A percentile compares a stretch with the other conserved stretches of the same genome.
Evolutionary conservation across 164 flowering plant genomes (phyloP).

Genomic region (Taxillus chinensis): DNA sequence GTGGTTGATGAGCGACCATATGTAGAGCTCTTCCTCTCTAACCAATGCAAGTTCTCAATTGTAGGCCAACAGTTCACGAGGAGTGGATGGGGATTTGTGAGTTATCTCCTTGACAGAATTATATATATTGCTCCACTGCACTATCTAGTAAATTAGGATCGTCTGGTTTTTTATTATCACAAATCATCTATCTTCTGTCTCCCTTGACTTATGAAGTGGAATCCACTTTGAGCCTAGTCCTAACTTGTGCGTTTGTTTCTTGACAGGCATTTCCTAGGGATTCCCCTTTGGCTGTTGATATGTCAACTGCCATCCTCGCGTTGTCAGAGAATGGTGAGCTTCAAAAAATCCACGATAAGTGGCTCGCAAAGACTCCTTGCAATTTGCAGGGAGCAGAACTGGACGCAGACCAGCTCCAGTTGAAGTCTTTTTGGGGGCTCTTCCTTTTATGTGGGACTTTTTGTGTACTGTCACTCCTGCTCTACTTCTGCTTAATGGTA

Average conservation of each 20-base stretch:
- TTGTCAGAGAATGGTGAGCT: conserved; percentile 79
- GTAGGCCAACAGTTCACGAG: conserved; percentile 54
- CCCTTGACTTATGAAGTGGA: neutral
- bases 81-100: conserved; percentile 76
- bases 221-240: neutral
- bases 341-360: conserved; percentile 62
- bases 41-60: conserved; percentile 34
- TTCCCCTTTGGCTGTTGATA: conserved; percentile 69
- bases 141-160: too few relatives aligned
- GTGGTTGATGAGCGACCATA: conserved; percentile 60
- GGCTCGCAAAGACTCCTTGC: conserved; percentile 46
- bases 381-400: conserved; percentile 17
- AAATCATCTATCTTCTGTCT: too few relatives aligned
- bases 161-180: too few relatives aligned
- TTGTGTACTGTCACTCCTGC: conserved; percentile 46
- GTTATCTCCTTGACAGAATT: conserved; percentile 16
- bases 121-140: too few relatives aligned
- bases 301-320: conserved; percentile 81
- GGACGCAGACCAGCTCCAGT: conserved; percentile 41
- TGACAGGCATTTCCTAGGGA: conserved; percentile 75
- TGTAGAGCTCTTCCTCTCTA: conserved; percentile 44
- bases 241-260: neutral
- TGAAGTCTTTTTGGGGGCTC: conserved; percentile 74
- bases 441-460: conserved; percentile 57
- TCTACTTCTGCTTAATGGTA: conserved; percentile 28